Evolutionary conservation across 768 basidiomycete genomes (phyloP), one percentile per base, ranked within the genome.

Genomic region (Leccinum broughii): DNA sequence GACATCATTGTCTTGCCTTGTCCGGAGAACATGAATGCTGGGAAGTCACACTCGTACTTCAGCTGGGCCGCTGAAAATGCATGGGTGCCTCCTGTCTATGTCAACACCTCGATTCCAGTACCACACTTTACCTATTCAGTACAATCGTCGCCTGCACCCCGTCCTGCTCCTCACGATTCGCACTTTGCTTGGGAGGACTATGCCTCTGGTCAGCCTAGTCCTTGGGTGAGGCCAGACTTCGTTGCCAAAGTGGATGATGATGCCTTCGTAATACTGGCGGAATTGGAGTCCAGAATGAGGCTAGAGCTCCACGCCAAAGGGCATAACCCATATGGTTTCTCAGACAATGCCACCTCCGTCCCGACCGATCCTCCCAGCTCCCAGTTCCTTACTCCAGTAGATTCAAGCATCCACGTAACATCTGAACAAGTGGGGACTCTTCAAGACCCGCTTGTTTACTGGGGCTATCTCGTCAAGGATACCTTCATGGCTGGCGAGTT

Each of bases 171-270:
- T 32, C 90, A 93, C 62, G 92, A 93, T 68, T 81, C 91, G n/a
- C 68, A 75, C 35, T 67, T 77, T n/a, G 83, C 85, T 8, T 83
- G 83, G 78, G 69, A 75, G 39, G 84, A 88, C 65, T 68, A 77
- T 44, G 69, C 71, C 28, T 74, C 79, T 0, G 77, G 74, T 17
- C 71, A 75, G 30, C 76, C 81, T 3, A 76, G 72, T 48, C 80
- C 84, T 7, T 95, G 93, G 92, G 88, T 89, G 22, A 82, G 90
- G 41, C 95, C 94, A 11, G 93, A 97, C 72, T 98, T 87, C 68
- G 86, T 98, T 46, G 85, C 92, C 67, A 98, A 98, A 76, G 91
- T 90, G 1, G 95, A 98, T 72, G 95, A 98, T 68, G 95, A 98
- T 73, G 86, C 93, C 8, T 96, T 98, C 67, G 84, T 98, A 55